These are phyloP conservation scores for Flaveria brownii DNA, from an alignment of 129 eudicot species.

Conservation along the genomic window DNA sequence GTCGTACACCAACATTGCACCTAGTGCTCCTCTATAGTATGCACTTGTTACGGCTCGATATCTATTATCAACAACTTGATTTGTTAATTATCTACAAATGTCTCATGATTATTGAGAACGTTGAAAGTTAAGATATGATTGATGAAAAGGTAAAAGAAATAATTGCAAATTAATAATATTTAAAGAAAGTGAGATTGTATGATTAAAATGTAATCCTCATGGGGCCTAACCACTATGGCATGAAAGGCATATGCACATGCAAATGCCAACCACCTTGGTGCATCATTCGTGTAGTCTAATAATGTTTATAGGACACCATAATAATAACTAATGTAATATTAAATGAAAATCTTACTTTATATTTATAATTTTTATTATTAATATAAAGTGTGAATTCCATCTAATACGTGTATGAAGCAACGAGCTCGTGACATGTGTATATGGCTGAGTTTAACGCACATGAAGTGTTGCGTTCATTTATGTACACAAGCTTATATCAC, in stretches of 20 bases:
- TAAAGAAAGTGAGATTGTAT: slow-evolving; percentile 2
- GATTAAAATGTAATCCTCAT: slow-evolving; percentile 20
- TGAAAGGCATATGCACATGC: slow-evolving; percentile 38
- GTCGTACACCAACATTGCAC: slow-evolving; percentile 85
- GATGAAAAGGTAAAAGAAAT: not conserved
- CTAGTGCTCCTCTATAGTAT: slow-evolving; percentile 86
- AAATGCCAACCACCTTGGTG: slow-evolving; percentile 19
- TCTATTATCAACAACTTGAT: slow-evolving; percentile 33
- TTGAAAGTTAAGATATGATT: not conserved
- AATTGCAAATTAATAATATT: slow-evolving; percentile 9
- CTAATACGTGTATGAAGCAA: too few species aligned
- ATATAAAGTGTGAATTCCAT: too few species aligned
- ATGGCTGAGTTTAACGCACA: too few species aligned
- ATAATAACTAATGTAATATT: too few species aligned
- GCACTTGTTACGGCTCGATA: slow-evolving; percentile 92
- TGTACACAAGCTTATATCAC: too few species aligned
- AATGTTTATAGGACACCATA: slow-evolving; percentile 7
- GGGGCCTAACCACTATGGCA: slow-evolving; percentile 44
- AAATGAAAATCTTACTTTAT: too few species aligned
- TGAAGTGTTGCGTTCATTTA: too few species aligned
- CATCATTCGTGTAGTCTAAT: slow-evolving; percentile 11
- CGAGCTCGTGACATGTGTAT: too few species aligned
- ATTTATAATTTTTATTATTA: too few species aligned
- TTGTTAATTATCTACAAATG: not conserved
- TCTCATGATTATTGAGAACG: not conserved